Conservation (phyloP, 345 rosid species). For the Raphanus sativus region DNA sequence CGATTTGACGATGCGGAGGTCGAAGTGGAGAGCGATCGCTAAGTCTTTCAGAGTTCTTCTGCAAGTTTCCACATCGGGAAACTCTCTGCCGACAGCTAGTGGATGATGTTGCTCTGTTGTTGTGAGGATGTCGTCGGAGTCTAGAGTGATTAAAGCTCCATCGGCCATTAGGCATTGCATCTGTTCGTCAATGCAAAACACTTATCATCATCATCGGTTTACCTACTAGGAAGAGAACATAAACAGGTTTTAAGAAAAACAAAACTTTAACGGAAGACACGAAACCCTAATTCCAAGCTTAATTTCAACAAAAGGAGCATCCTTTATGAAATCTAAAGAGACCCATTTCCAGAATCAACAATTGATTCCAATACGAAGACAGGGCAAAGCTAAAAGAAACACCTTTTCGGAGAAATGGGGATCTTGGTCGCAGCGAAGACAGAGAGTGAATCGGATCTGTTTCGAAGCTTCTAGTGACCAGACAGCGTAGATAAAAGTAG, state of each 20-base stretch:
- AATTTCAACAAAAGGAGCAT: background rate
- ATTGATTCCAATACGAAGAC: background rate
- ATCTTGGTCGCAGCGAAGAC: background rate
- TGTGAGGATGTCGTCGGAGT: constrained; percentile 41
- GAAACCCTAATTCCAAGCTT: constrained; percentile 24
- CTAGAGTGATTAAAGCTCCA: constrained; percentile 50
- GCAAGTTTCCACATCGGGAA: constrained; percentile 97
- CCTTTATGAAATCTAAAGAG: background rate
- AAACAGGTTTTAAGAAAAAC: background rate
- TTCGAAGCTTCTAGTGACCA: background rate
- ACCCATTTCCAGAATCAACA: constrained; percentile 22
- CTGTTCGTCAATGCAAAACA: constrained; percentile 24
- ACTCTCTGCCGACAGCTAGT: constrained; percentile 83
- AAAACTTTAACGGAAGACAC: background rate
- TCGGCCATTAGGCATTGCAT: constrained; percentile 67
- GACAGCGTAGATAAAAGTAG: background rate
- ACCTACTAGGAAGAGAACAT: constrained; percentile 1
- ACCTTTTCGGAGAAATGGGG: constrained; percentile 25
- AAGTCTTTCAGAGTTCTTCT: constrained; percentile 91
- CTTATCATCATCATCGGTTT: constrained; percentile 10
- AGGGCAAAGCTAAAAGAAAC: constrained; percentile 13
- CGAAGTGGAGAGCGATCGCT: constrained; percentile 93
- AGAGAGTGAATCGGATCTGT: background rate
- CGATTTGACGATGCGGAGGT: constrained; percentile 95
- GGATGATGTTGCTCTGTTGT: constrained; percentile 37